Conservation (phyloP, 352 stramenopile genomes). For the Pythium myriotylum region DNA sequence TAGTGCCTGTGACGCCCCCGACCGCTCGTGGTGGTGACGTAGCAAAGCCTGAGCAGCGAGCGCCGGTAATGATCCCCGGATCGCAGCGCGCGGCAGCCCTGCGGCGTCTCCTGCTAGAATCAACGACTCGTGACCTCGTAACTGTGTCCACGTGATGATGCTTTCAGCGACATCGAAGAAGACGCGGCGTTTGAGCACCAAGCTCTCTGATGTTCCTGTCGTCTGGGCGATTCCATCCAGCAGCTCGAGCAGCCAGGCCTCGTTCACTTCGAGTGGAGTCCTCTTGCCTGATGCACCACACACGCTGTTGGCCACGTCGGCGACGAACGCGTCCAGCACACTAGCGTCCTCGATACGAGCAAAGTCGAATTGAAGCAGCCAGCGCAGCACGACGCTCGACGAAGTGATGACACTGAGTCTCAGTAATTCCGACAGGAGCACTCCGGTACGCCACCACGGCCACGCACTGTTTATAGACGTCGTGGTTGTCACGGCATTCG, state of each 20-base stretch:
- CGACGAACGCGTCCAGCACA: slow-evolving; percentile 4
- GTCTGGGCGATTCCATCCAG: slow-evolving; percentile 10
- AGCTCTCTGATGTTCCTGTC: background rate
- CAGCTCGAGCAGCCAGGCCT: slow-evolving; percentile 22
- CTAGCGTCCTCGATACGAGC: background rate
- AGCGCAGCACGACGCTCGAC: slow-evolving; percentile 10
- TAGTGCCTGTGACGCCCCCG: background rate
- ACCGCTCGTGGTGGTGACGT: slow-evolving; percentile 2
- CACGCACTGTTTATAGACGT: background rate
- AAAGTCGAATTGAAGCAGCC: slow-evolving; percentile 17
- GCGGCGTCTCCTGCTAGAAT: background rate
- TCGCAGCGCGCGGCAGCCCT: no score
- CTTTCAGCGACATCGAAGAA: slow-evolving; percentile 10
- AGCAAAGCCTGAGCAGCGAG: slow-evolving; percentile 3
- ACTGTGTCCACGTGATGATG: slow-evolving; percentile 1
- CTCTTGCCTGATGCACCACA: slow-evolving; percentile 11
- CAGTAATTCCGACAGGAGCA: slow-evolving; percentile 11
- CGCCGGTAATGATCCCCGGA: background rate
- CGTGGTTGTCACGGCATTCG: background rate
- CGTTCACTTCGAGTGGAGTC: slow-evolving; percentile 11
- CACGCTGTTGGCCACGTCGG: slow-evolving; percentile 12
- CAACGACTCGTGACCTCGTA: slow-evolving; percentile 7
- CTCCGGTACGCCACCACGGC: slow-evolving; percentile 12
- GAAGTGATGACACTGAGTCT: slow-evolving; percentile 1
- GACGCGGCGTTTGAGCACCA: background rate